Evolutionary conservation across 305 asterid species (phyloP), one percentile per base, ranked within the genome.

Genomic region (Caryopteris hybrid): DNA sequence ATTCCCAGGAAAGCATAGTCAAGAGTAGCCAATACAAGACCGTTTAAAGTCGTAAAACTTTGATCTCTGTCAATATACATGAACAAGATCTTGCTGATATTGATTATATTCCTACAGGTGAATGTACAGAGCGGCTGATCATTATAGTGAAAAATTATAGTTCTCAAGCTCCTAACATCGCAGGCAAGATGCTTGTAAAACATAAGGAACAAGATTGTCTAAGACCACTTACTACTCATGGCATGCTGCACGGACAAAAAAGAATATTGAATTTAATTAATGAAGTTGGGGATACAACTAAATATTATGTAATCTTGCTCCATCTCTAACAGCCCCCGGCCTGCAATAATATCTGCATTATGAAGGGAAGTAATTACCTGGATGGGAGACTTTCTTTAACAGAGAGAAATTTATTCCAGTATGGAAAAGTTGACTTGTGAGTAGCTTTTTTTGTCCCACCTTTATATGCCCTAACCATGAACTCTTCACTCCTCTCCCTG

Each of bases 401-500:
- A 34, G 89, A 66, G 42, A 92, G 85, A 82, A 88, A 92, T 20
- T 88, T 87, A 73, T 77, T 81, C 98, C 97, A 90, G 68, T 88
- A 90, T 16, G 36, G 74, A 80, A 86, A 74, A 53, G 97, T 88
- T 56, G 97, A 92, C 76, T 88, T 92, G 78, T 86, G 90, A 72
- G 78, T 74, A 59, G 91, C 96, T 78, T 90, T 92, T 77, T 90
- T 90, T 11, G 77, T 69, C 63, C 98, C 96, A 57, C 96, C 96
- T 77, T 79, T 88, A 71, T 86, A 92, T 69, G 96, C 97, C 84
- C 98, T 79, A 69, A 90, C 83, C 90, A 83, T 92, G 82, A 84
- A 92, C 66, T 92, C 98, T 69, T 92, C 98, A 64, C 86, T 88
- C 79, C 96, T 85, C 79, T 92, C 97, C 74, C 98, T 92, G 86